Evolutionary conservation across 192 early-diverging fungal genomes (phyloP).

Genomic region (Fimicolochytrium jonesii): DNA sequence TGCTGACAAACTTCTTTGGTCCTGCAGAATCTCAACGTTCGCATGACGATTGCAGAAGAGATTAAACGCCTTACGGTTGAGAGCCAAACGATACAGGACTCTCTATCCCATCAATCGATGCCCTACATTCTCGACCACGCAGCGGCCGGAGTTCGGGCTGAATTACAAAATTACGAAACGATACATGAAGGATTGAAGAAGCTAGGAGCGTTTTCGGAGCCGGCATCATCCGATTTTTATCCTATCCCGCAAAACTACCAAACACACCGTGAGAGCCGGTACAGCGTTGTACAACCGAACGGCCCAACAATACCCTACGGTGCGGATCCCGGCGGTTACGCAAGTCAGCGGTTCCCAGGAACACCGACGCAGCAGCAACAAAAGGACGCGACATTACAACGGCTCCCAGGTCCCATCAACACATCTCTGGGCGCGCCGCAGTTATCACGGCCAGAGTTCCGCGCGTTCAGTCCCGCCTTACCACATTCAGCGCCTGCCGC

Average conservation of each 20-base stretch:
- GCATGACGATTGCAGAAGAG: constrained; percentile 46
- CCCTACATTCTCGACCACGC: constrained; percentile 33
- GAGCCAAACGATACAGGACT: constrained; percentile 39
- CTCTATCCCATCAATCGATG: constrained; percentile 36
- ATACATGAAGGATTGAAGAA: constrained; percentile 53
- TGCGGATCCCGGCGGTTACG: no score
- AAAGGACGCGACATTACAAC: not conserved
- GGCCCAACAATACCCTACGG: not conserved
- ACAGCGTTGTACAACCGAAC: not conserved
- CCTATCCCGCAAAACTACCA: not conserved
- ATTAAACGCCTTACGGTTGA: constrained; percentile 49
- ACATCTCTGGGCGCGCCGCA: no score
- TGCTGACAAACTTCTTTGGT: no score
- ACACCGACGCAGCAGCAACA: constrained; percentile 6
- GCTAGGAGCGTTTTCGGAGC: constrained; percentile 23
- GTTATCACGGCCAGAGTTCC: no score
- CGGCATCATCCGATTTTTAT: not conserved
- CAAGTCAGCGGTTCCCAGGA: no score
- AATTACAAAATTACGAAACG: constrained; percentile 47
- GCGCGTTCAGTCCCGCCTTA: no score
- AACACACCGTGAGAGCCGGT: not conserved
- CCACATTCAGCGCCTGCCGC: not conserved
- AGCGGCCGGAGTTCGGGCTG: constrained; percentile 34
- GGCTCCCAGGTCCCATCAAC: not conserved
- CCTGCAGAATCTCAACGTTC: constrained; percentile 37